phyloP scores from a whole-genome alignment of 371 early-diverging fungal genomes.

The Chytridium lagenaria region DNA sequence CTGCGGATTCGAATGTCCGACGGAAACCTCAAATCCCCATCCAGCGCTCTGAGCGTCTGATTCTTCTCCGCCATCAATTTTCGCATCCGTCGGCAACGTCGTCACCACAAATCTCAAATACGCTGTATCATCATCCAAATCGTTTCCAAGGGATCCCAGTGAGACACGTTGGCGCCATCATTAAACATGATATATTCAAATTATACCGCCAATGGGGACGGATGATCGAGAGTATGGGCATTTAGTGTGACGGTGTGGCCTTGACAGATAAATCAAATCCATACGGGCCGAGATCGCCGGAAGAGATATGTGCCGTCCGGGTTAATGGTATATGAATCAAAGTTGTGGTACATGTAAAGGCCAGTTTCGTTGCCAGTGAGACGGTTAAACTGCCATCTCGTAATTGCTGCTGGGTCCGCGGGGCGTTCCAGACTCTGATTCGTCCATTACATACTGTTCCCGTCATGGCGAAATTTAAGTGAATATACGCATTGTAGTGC shows the following conservation, averaged over 20 bases:
- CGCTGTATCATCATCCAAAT: slow-evolving; percentile 21
- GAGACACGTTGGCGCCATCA: slow-evolving; percentile 2
- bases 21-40: slow-evolving; percentile 6
- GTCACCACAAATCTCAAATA: slow-evolving; percentile 23
- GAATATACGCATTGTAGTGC: no score
- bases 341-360: slow-evolving; percentile 27
- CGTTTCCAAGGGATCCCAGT: slow-evolving; percentile 15
- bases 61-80: slow-evolving; percentile 6
- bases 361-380: slow-evolving; percentile 17
- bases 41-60: background rate
- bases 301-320: slow-evolving; percentile 13
- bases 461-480: background rate
- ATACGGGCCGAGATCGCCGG: slow-evolving; percentile 7
- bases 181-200: slow-evolving; percentile 1
- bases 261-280: slow-evolving; percentile 15
- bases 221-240: slow-evolving; percentile 13
- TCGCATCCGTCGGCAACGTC: slow-evolving; percentile 9
- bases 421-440: slow-evolving; percentile 18
- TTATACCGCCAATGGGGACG: slow-evolving; percentile 19
- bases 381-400: background rate
- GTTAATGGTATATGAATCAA: slow-evolving; percentile 18
- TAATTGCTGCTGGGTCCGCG: background rate
- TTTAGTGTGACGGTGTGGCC: background rate
- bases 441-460: slow-evolving; percentile 2
- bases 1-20: background rate